Base-by-base conservation (phyloP, 202 grass and related monocot species). In the Zizania palustris region DNA sequence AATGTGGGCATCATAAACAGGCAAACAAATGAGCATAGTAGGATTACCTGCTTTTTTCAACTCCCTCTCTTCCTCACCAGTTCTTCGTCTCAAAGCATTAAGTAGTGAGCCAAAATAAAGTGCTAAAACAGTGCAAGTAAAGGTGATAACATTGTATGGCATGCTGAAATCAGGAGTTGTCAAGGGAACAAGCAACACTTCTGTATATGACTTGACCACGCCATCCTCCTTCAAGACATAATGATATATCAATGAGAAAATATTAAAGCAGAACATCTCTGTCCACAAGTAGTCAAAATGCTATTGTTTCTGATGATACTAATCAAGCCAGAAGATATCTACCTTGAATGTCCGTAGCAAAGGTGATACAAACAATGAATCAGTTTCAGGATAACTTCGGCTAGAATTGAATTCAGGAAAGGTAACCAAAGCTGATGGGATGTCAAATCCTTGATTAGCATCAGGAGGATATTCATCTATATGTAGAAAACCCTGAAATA, bases 81-180 rank as follows among this genome's bases (percentile, higher is more conserved):
- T 85, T 58, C 91, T 85, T 78, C 91, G 86, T 71, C 96, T 90
- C 67, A 98, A 74, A 63, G 87, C 91, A 88, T 98, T 98, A 37
- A 98, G 83, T 69, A 98, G 82, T 64, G 96, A 98, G 5, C 96
- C 96, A 55, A 98, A 98, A 88, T 95, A 98, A 69, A 98, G 83
- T 75, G 96, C 96, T 69, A 98, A 82, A 19, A 98, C 89, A 40
- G 91, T 98, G 81, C 96, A 98, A 16, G 96, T 98, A 64, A 98
- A 98, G 54, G 96, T 98, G 78, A 98, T 98, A 81, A 98, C 91
- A 90, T 98, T 98, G 75, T 99, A 99, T 18, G 96, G 96, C 96
- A 99, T 99, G 72, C 96, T 99, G 77, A 99, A 99, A 93, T 99
- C 96, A 83, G 96, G 96, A 60, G 96, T 99, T 66, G 96, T 95